Conservation (phyloP, 495 filamentous ascomycete genomes). For the Hyaloscypha hepaticicola region DNA sequence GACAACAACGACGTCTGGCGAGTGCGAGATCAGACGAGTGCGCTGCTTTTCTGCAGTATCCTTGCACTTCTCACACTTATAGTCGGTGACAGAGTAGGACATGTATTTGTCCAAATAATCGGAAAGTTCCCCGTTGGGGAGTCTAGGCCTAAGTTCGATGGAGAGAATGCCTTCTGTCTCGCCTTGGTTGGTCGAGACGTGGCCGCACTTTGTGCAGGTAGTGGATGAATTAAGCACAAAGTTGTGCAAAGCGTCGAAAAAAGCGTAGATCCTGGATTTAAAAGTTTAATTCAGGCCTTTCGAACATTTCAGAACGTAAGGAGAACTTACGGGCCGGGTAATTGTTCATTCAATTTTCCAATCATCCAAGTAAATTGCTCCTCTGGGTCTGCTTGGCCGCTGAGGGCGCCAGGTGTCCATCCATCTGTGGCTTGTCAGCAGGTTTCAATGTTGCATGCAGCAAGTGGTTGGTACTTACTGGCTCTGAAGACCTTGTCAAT, state of each 20-base stretch:
- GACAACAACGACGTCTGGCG: conserved; percentile 20
- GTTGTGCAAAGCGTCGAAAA: conserved; percentile 13
- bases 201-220: conserved; percentile 1
- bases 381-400: conserved; percentile 29
- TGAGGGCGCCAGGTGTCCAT: conserved; percentile 10
- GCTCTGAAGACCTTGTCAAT: conserved; percentile 11
- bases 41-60: conserved; percentile 12
- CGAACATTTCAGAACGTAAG: neutral
- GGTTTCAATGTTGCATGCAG: conserved; percentile 1
- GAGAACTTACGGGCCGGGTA: conserved; percentile 19
- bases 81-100: conserved; percentile 15
- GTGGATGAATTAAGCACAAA: neutral
- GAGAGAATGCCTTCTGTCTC: conserved; percentile 17
- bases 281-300: neutral
- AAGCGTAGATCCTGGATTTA: neutral
- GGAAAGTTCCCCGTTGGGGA: conserved; percentile 5
- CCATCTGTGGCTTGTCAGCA: conserved; percentile 13
- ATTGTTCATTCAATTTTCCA: conserved; percentile 12
- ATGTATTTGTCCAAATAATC: conserved; percentile 22
- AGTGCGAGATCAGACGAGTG: conserved; percentile 6
- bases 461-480: conserved; percentile 7
- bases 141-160: conserved; percentile 13
- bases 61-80: conserved; percentile 23
- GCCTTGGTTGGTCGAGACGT: neutral
- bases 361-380: conserved; percentile 26